Evolutionary conservation across 306 rosid genomes (phyloP).

Genomic region (Sicyos edulis): DNA sequence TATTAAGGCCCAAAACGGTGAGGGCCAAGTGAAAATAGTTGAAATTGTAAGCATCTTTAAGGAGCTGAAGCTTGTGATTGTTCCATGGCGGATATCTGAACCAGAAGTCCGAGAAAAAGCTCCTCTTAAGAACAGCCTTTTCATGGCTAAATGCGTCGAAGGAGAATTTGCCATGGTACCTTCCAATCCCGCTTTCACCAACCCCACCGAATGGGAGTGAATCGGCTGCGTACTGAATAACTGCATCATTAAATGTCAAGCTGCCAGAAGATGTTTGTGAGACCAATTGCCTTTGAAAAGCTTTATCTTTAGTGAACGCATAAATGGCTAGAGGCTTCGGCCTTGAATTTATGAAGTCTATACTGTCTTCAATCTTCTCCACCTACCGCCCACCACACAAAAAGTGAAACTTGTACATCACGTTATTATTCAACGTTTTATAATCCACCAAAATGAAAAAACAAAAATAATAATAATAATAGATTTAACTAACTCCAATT

Average conservation of each 20-base stretch:
- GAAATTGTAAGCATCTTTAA: conserved; percentile 37
- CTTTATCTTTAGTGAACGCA: conserved; percentile 48
- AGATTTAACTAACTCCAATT: conserved; percentile 40
- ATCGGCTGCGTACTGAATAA: conserved; percentile 58
- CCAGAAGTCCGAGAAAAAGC: conserved; percentile 59
- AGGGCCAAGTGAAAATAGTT: conserved; percentile 48
- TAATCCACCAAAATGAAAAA: not conserved
- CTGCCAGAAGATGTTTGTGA: conserved; percentile 76
- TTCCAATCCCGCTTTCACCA: conserved; percentile 70
- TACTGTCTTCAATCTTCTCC: conserved; percentile 64
- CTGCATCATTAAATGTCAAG: conserved; percentile 48
- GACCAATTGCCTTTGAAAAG: conserved; percentile 39
- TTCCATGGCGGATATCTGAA: conserved; percentile 77
- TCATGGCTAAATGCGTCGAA: conserved; percentile 65
- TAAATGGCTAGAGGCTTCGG: conserved; percentile 62
- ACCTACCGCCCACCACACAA: conserved; percentile 29
- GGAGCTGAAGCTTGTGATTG: conserved; percentile 45
- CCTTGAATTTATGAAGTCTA: conserved; percentile 56
- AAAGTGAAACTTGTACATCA: not conserved
- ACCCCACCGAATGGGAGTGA: conserved; percentile 77
- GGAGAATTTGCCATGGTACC: conserved; percentile 71
- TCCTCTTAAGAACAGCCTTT: conserved; percentile 47
- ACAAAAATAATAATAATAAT: too few species aligned
- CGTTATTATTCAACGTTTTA: not conserved
- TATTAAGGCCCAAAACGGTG: conserved; percentile 36